Percentiles rank a stretch among this genome's conserved stretches.
phyloP scores from a whole-genome alignment of 1,139 yeast genomes.

The Magnusiomyces ingens region DNA sequence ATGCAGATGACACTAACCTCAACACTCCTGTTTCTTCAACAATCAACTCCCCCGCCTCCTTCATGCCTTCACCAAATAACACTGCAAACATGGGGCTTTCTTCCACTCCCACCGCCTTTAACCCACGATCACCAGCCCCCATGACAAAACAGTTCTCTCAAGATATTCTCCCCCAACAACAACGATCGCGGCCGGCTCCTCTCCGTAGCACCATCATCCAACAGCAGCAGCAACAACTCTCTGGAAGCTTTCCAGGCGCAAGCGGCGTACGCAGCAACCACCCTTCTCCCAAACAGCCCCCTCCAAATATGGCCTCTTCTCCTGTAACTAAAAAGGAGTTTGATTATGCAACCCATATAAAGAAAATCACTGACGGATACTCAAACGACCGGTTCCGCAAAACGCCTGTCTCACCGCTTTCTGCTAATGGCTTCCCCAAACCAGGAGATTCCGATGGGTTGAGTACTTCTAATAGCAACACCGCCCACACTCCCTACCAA shows the following conservation, averaged over 20 bases:
- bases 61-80: background rate
- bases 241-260: background rate
- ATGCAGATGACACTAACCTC: conserved; percentile 6
- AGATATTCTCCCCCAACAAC: background rate
- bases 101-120: conserved; percentile 1
- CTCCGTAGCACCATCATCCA: conserved; percentile 4
- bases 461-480: background rate
- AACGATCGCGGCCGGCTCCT: no score
- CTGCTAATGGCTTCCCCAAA: background rate
- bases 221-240: background rate
- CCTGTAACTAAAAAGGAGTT: conserved; percentile 28
- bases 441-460: background rate
- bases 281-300: background rate
- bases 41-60: conserved; percentile 10
- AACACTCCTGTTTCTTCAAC: conserved; percentile 5
- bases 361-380: conserved; percentile 39
- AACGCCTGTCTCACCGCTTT: background rate
- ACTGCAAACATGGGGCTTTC: conserved; percentile 9
- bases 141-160: background rate
- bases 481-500: background rate
- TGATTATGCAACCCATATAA: conserved; percentile 62
- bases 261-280: background rate
- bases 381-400: background rate
- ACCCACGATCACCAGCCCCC: background rate
- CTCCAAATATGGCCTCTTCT: background rate